These are phyloP conservation scores for Dictyostelium intermedium DNA, from an alignment of 78 protist species.

Conservation along the genomic window DNA sequence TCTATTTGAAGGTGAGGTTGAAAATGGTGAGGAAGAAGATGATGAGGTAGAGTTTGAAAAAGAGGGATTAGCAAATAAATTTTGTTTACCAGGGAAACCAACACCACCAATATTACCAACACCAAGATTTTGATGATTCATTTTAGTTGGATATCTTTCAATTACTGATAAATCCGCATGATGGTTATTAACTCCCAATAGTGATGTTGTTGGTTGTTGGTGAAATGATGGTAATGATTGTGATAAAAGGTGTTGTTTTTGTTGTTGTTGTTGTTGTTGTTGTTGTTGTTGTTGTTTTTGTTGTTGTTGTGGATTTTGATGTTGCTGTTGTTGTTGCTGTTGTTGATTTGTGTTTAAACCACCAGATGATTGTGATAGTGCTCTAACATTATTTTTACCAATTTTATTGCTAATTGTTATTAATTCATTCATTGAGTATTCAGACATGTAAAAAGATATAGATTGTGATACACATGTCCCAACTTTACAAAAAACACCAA, in stretches of 20 bases:
- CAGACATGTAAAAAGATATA: slow-evolving; percentile 40
- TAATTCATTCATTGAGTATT: slow-evolving; percentile 18
- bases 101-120: not conserved
- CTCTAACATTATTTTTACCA: not conserved
- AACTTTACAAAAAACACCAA: slow-evolving; percentile 16
- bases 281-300: not conserved
- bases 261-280: not conserved
- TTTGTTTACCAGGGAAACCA: not conserved
- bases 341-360: not conserved
- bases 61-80: not conserved
- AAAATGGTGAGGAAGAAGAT: not conserved
- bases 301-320: not conserved
- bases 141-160: slow-evolving; percentile 23
- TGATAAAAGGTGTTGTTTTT: not conserved
- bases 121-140: not conserved
- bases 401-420: not conserved
- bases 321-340: not conserved
- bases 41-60: not conserved
- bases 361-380: not conserved
- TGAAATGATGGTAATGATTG: not conserved
- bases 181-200: not conserved
- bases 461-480: slow-evolving; percentile 51
- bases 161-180: not conserved
- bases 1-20: not conserved
- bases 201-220: not conserved